phyloP scores from a whole-genome alignment of 371 early-diverging fungal genomes.

The Rhizopus microsporus region DNA sequence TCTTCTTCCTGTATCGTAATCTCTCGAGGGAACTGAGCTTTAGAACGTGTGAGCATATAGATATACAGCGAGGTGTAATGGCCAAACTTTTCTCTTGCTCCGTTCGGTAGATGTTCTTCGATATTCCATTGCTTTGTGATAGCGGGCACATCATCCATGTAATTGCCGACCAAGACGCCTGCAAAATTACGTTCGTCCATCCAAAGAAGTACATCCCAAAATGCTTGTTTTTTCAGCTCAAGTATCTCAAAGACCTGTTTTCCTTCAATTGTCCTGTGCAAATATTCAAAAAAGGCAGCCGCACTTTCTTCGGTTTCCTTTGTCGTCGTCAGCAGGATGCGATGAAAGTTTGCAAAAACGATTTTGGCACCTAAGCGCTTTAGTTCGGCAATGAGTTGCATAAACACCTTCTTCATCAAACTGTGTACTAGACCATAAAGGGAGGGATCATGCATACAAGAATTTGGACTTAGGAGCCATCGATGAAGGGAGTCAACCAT shows the following conservation, averaged over 20 bases:
- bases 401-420: constrained; percentile 87
- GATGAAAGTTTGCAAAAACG: constrained; percentile 80
- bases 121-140: constrained; percentile 80
- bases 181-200: constrained; percentile 92
- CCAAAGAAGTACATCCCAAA: constrained; percentile 89
- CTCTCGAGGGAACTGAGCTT: constrained; percentile 16
- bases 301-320: constrained; percentile 77
- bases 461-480: constrained; percentile 80
- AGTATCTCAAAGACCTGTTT: constrained; percentile 77
- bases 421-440: constrained; percentile 75
- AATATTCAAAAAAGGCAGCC: constrained; percentile 70
- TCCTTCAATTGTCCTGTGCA: constrained; percentile 65
- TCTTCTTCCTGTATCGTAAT: constrained; percentile 16
- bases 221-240: constrained; percentile 61
- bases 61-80: constrained; percentile 25
- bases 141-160: constrained; percentile 8
- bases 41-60: constrained; percentile 21
- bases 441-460: constrained; percentile 86
- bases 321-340: constrained; percentile 78
- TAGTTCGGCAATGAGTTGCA: constrained; percentile 81
- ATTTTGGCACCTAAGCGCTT: constrained; percentile 74
- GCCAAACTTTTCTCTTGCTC: constrained; percentile 69
- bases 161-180: constrained; percentile 51
- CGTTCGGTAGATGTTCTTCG: constrained; percentile 79
- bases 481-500: constrained; percentile 85